Percentiles rank a stretch among this genome's conserved stretches.
phyloP scores from a whole-genome alignment of 2,329 filamentous ascomycete genomes.

The Diaporthe batatas region DNA sequence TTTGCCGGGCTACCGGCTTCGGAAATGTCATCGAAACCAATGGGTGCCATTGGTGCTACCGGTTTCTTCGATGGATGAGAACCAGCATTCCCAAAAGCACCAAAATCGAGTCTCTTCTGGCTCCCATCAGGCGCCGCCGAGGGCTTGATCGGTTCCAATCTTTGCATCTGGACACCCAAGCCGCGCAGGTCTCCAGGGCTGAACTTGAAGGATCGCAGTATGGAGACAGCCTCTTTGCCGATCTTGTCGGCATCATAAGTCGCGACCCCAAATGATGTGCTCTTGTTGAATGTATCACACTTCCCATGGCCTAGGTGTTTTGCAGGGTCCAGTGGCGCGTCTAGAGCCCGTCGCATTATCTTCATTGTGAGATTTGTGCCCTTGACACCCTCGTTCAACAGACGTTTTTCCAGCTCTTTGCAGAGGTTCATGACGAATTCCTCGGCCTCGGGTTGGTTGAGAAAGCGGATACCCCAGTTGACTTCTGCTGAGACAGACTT shows the following conservation, averaged over 20 bases:
- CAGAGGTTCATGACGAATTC: conserved; percentile 90
- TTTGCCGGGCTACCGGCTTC: conserved; percentile 56
- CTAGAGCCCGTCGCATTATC: conserved; percentile 87
- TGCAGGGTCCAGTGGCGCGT: conserved; percentile 89
- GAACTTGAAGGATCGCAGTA: conserved; percentile 85
- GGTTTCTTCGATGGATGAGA: conserved; percentile 54
- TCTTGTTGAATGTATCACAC: conserved; percentile 95
- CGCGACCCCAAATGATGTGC: conserved; percentile 82
- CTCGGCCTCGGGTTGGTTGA: conserved; percentile 91
- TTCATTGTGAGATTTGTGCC: conserved; percentile 93
- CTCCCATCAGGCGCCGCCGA: conserved; percentile 75
- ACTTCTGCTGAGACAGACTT: conserved; percentile 98
- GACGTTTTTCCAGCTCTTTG: conserved; percentile 83
- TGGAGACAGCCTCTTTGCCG: conserved; percentile 85
- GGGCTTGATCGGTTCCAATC: conserved; percentile 82
- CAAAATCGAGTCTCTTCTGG: conserved; percentile 84
- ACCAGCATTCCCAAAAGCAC: conserved; percentile 57
- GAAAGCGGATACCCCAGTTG: conserved; percentile 97
- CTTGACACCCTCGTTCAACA: conserved; percentile 87
- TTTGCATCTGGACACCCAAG: conserved; percentile 93
- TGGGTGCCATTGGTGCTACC: conserved; percentile 39
- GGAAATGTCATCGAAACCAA: conserved; percentile 65
- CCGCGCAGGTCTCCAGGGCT: conserved; percentile 94
- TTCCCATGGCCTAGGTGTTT: conserved; percentile 97
- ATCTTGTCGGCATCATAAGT: conserved; percentile 81